Conservation (phyloP, 2,329 filamentous ascomycete genomes). For the Fusarium devonianum region DNA sequence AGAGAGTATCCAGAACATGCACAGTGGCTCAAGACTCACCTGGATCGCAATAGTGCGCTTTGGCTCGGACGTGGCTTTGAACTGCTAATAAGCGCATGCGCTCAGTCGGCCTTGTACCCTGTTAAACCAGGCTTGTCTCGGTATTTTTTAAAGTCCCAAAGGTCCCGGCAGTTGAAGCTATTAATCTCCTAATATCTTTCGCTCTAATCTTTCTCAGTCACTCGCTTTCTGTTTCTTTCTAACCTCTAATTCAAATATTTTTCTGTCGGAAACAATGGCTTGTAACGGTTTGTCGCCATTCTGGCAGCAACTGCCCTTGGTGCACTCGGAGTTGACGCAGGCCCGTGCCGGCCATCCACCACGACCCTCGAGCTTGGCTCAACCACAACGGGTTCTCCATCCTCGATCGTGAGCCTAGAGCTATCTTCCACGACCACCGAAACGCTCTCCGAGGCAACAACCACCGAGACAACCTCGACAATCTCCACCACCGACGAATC, state of each 20-base stretch:
- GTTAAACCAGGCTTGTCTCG: too few species aligned
- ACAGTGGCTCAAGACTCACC: constrained; percentile 11
- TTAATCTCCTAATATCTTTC: neutral
- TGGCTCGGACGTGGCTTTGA: too few species aligned
- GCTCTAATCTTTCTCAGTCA: neutral
- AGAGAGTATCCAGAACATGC: constrained; percentile 17
- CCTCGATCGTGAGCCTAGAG: neutral
- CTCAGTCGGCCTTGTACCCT: too few species aligned
- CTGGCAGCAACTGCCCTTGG: neutral
- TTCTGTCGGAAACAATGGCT: too few species aligned
- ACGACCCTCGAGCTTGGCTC: neutral
- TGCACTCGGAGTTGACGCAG: neutral
- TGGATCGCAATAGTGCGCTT: constrained; percentile 4
- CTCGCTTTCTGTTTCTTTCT: neutral
- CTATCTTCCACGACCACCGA: neutral
- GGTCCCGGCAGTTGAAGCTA: too few species aligned
- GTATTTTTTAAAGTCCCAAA: too few species aligned
- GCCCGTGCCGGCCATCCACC: constrained; percentile 4
- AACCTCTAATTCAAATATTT: too few species aligned
- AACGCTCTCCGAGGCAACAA: neutral
- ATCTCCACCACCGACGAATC: neutral
- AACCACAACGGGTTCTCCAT: neutral
- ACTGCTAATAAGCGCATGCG: too few species aligned
- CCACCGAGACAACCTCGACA: neutral
- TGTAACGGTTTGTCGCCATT: constrained; percentile 2